Base-by-base conservation (phyloP, 2,329 filamentous ascomycete species). In the Chrysosporium keratinophilum region DNA sequence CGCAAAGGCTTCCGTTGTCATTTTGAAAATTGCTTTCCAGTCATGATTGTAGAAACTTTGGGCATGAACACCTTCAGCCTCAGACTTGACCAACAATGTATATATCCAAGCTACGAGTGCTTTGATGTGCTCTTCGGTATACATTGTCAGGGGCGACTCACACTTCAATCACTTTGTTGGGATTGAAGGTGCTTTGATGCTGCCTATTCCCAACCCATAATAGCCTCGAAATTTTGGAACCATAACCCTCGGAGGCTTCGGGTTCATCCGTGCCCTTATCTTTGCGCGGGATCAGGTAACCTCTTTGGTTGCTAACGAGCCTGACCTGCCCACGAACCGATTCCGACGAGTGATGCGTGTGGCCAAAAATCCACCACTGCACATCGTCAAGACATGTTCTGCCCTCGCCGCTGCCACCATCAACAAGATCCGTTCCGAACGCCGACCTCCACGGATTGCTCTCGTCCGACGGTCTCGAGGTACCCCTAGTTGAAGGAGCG, bases 391-490 rank as follows among this genome's bases (percentile, higher is more conserved):
- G n/a, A 15, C 17, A 47, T 12, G 44, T 46, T 12, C n/a, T 37
- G 7, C 50, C 17, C 15, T 43, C 39, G 2, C 6, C 37, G 10
- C 35, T 28, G 23, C 23, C 23, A 28, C 7, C 23, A 7, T 28
- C 41, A 19, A 57, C 5, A 28, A 57, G 56, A 23, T 50, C 49
- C 1, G 56, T 55, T 9, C 11, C 47, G 33, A 79, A 82, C 0
- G 74, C 78, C 1, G 71, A 70, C 10, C 67, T 68, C 69, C 73
- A 75, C 0, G 73, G 71, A 23, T 71, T 76, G n/a, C 66, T 63
- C 11, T 67, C 60, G 47, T 81, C 66, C 56, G 74, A 69, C 0
- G 78, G 77, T 1, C 69, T 67, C 1, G 76, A 74, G 0, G 75
- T 72, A 10, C 72, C 73, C 42, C 69, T 58, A 0, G 76, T 58